phyloP scores from a whole-genome alignment of 768 basidiomycete genomes.

The Naganishia vaughanmartiniae region DNA sequence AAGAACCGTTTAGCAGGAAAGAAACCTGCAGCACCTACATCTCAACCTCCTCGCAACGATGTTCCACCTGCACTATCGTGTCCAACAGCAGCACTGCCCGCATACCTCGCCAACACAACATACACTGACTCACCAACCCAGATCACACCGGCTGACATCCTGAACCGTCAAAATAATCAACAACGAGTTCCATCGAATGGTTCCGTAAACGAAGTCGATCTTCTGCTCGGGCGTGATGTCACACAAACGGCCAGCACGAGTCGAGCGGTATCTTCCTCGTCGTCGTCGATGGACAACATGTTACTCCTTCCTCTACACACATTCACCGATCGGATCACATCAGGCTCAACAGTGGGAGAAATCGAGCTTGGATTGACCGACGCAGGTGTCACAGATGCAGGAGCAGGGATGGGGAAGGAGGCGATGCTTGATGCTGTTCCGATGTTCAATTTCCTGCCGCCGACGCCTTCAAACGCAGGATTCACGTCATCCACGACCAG shows the following conservation, averaged over 20 bases:
- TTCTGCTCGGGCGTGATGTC: background rate
- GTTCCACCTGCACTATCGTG: background rate
- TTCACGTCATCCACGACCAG: background rate
- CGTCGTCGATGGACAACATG: background rate
- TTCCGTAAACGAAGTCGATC: background rate
- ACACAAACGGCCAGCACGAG: background rate
- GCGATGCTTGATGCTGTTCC: background rate
- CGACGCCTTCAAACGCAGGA: background rate
- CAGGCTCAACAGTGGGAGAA: background rate
- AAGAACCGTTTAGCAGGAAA: slow-evolving; percentile 11
- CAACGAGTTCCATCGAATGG: background rate
- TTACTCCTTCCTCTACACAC: background rate
- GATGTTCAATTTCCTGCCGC: slow-evolving; percentile 22
- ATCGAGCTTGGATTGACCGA: background rate
- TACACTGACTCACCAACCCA: background rate
- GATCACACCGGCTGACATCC: background rate
- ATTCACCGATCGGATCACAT: background rate
- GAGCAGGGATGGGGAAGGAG: background rate
- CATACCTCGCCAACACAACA: background rate
- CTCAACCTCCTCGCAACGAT: background rate
- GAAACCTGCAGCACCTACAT: background rate
- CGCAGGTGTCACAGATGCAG: background rate
- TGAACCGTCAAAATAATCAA: background rate
- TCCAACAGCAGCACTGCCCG: background rate
- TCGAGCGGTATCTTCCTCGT: background rate